Percentiles rank a stretch among this genome's conserved stretches.
Evolutionary conservation across 106 monocot genomes (phyloP).

Genomic region (Posidonia australis): DNA sequence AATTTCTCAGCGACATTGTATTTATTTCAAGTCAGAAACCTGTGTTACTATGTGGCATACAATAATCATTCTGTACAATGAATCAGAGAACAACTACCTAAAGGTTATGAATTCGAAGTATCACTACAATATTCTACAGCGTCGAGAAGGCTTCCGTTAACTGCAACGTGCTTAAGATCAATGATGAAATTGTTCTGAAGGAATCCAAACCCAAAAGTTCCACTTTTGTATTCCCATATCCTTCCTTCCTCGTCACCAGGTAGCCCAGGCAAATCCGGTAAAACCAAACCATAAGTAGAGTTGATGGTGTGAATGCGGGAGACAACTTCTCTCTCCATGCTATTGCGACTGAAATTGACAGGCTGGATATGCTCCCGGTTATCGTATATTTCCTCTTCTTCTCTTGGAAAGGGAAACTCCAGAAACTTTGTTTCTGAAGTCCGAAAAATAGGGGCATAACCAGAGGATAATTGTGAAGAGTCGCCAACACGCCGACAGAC

Average conservation of each 20-base stretch:
- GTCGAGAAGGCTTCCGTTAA: constrained; percentile 68
- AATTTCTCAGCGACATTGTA: neutral
- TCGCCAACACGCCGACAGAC: constrained; percentile 63
- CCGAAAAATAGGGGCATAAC: constrained; percentile 60
- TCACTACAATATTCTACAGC: constrained; percentile 21
- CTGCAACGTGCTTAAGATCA: constrained; percentile 58
- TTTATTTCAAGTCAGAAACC: neutral
- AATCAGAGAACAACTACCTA: neutral
- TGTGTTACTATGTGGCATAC: neutral
- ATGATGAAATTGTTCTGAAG: constrained; percentile 56
- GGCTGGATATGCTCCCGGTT: constrained; percentile 31
- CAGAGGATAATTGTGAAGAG: constrained; percentile 33
- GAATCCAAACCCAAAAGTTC: constrained; percentile 87
- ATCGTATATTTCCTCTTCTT: constrained; percentile 54
- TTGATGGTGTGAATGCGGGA: constrained; percentile 61
- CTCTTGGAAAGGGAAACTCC: constrained; percentile 51
- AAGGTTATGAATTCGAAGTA: constrained; percentile 8
- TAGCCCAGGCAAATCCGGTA: constrained; percentile 33
- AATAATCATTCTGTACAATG: neutral
- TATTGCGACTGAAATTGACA: constrained; percentile 9
- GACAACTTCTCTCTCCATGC: constrained; percentile 21
- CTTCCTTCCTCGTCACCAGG: constrained; percentile 64
- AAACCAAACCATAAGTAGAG: constrained; percentile 59
- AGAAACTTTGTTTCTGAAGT: constrained; percentile 55
- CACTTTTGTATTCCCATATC: constrained; percentile 80